Percentiles rank a stretch among this genome's conserved stretches.
These are phyloP conservation scores for Aspergillus luchuensis DNA, from an alignment of 2,329 filamentous ascomycete genomes.

Conservation along the genomic window DNA sequence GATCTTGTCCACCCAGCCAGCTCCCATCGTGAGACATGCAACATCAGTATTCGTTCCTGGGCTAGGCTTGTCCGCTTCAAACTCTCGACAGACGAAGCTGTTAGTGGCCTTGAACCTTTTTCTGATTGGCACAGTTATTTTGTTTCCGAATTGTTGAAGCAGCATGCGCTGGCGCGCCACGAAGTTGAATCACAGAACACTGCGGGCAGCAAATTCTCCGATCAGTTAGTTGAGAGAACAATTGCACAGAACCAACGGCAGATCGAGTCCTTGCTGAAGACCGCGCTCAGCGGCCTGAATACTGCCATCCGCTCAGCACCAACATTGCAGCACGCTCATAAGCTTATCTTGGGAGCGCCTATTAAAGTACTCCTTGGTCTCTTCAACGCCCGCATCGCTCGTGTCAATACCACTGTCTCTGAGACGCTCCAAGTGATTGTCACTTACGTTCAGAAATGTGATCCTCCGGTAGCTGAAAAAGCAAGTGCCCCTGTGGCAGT, in stretches of 20 bases:
- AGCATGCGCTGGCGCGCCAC: slow-evolving; percentile 58
- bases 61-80: slow-evolving; percentile 60
- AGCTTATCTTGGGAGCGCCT: slow-evolving; percentile 48
- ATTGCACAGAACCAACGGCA: slow-evolving; percentile 61
- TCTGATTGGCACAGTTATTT: slow-evolving; percentile 59
- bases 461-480: slow-evolving; percentile 23
- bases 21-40: slow-evolving; percentile 63
- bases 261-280: slow-evolving; percentile 57
- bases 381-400: slow-evolving; percentile 52
- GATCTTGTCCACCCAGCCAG: slow-evolving; percentile 58
- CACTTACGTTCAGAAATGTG: slow-evolving; percentile 42
- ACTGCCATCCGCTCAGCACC: slow-evolving; percentile 49
- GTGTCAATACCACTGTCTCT: slow-evolving; percentile 49
- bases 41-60: slow-evolving; percentile 61
- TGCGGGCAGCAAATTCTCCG: slow-evolving; percentile 44
- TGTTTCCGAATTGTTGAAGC: slow-evolving; percentile 53
- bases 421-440: slow-evolving; percentile 54
- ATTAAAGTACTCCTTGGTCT: slow-evolving; percentile 53
- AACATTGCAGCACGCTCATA: slow-evolving; percentile 44
- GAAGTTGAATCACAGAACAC: slow-evolving; percentile 59
- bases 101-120: slow-evolving; percentile 50
- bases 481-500: slow-evolving; percentile 26
- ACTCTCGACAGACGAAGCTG: slow-evolving; percentile 54
- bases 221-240: slow-evolving; percentile 52
- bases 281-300: slow-evolving; percentile 55